Base-by-base conservation (phyloP, 2,329 filamentous ascomycete species). In the Trichoderma semiorbis region DNA sequence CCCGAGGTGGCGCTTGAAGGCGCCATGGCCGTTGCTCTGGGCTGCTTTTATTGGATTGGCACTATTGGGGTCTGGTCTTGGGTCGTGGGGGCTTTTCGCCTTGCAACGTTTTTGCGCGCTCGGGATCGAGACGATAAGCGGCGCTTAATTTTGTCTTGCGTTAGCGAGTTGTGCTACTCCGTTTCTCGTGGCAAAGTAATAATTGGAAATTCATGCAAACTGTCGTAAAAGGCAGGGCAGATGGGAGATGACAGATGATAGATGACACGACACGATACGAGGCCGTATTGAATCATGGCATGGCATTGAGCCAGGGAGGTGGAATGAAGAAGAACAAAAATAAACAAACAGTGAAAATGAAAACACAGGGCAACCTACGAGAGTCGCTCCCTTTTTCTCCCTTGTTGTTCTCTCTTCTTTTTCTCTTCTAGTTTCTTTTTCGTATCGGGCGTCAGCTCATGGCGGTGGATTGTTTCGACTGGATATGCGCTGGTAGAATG, bases 1-100 rank as follows among this genome's bases (percentile, higher is more conserved):
- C 80, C 79, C 74, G 79, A 74, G 55, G 78, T 76, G 60, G 78
- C 50, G 71, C 39, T 63, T 24, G 58, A 60, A 18, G 67, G 63
- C 36, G 72, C 69, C 72, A 73, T 73, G 66, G 39, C 39, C 3
- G 16, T 4, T 39, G 39, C 39, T 43, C 39, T 34, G 30, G 30
- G 65, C 11, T 58, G 18, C 39, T 26, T 62, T 62, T 53, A 69
- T 60, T 34, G 24, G 53, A 28, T 47, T 39, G 36, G 69, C 57
- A 69, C 57, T 55, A 53, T 57, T 53, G 47, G 47, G 30, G 47
- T 34, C 57, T 26, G 28, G 43, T 36, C 57, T 28, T 43, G 39
- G 63, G 30, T 62, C 60, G 60, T 62, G 60, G 43, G 63, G 47
- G n/a, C 26, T 39, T 30, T 30, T 58, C 14, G 26, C 39, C 16